Evolutionary conservation across 2,329 filamentous ascomycete species (phyloP).

Genomic region (Pseudocercospora musae): DNA sequence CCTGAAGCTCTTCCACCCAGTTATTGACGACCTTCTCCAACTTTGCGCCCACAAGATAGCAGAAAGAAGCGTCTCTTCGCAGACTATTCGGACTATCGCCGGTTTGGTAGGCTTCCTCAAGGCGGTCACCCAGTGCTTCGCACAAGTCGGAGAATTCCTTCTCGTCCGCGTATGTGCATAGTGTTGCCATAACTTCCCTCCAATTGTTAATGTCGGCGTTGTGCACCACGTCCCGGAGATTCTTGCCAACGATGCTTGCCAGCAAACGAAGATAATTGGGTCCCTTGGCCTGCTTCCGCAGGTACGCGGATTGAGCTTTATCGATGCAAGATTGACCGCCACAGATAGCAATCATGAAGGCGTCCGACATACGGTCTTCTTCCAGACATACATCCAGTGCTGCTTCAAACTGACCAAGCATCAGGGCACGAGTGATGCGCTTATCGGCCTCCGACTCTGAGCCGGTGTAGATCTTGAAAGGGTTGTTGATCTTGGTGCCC

Average conservation of each 20-base stretch:
- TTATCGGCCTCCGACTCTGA: slow-evolving; percentile 82
- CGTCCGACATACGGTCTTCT: slow-evolving; percentile 88
- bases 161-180: slow-evolving; percentile 92
- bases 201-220: slow-evolving; percentile 90
- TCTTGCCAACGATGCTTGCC: slow-evolving; percentile 89
- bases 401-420: slow-evolving; percentile 86
- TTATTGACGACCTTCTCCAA: slow-evolving; percentile 95
- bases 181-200: slow-evolving; percentile 94
- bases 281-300: slow-evolving; percentile 74
- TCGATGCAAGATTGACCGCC: slow-evolving; percentile 90
- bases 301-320: slow-evolving; percentile 88
- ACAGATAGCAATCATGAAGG: slow-evolving; percentile 96
- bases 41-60: slow-evolving; percentile 92
- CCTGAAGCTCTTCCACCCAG: slow-evolving; percentile 86
- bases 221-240: slow-evolving; percentile 96
- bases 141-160: slow-evolving; percentile 92
- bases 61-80: slow-evolving; percentile 91
- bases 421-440: slow-evolving; percentile 78
- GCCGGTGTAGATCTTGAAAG: slow-evolving; percentile 84
- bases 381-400: slow-evolving; percentile 85
- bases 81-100: slow-evolving; percentile 50
- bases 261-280: slow-evolving; percentile 91
- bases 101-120: slow-evolving; percentile 64
- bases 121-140: slow-evolving; percentile 87
- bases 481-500: slow-evolving; percentile 87